Percentiles rank a stretch among this genome's conserved stretches.
phyloP scores from a whole-genome alignment of 345 rosid species.

The Arabidopsis thaliana region TAIR10.1 NC_003071.7:588001-588500 shows the following conservation, averaged over 20 bases:
- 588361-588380: not conserved
- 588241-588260: constrained; percentile 12
- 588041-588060: constrained; percentile 40
- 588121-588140: constrained; percentile 31
- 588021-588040: constrained; percentile 49
- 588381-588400: not conserved
- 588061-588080: constrained; percentile 44
- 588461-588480: not conserved
- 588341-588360: not conserved
- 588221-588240: constrained; percentile 29
- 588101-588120: not conserved
- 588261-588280: constrained; percentile 21
- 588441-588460: too few species aligned
- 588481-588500: not conserved
- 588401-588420: not conserved
- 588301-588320: not conserved
- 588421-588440: not conserved
- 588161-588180: constrained; percentile 26
- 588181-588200: constrained; percentile 17
- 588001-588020: constrained; percentile 33
- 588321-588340: constrained; percentile 8
- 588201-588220: constrained; percentile 12
- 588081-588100: not conserved
- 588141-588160: constrained; percentile 29
- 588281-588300: not conserved